phyloP scores from a whole-genome alignment of 345 rosid genomes.

The Dimocarpus longan region DNA sequence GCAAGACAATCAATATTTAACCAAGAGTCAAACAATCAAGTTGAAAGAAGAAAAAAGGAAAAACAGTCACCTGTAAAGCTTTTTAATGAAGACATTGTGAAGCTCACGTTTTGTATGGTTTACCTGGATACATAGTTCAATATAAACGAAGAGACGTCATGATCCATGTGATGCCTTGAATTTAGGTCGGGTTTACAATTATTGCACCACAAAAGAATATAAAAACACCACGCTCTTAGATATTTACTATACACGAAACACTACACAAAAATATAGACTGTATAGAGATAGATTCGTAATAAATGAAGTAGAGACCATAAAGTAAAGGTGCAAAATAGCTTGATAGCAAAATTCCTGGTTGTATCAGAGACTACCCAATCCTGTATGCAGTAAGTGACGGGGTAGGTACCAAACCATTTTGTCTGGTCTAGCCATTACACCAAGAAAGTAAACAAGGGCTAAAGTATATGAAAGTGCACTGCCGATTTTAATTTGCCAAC shows the following conservation, averaged over 20 bases:
- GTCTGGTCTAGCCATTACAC: neutral
- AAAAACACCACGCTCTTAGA: neutral
- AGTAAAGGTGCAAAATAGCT: neutral
- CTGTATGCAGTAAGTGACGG: neutral
- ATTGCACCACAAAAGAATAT: neutral
- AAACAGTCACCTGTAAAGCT: slow-evolving; percentile 81
- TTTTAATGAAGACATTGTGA: slow-evolving; percentile 90
- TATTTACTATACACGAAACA: slow-evolving; percentile 5
- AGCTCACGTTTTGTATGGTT: slow-evolving; percentile 95
- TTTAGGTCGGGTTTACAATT: neutral
- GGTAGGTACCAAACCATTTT: neutral
- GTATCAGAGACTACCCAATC: neutral
- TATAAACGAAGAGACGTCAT: slow-evolving; percentile 9
- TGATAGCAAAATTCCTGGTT: neutral
- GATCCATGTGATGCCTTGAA: neutral
- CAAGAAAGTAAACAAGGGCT: neutral
- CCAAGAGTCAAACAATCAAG: neutral
- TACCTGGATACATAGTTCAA: slow-evolving; percentile 54
- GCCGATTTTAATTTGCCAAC: neutral
- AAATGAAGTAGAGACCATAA: neutral
- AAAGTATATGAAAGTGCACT: neutral
- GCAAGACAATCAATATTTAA: slow-evolving; percentile 10
- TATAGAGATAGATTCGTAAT: neutral
- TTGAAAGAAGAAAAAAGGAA: neutral
- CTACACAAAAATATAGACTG: neutral